Conservation (phyloP, 305 asterid species). For the Rubia tinctorum region DNA sequence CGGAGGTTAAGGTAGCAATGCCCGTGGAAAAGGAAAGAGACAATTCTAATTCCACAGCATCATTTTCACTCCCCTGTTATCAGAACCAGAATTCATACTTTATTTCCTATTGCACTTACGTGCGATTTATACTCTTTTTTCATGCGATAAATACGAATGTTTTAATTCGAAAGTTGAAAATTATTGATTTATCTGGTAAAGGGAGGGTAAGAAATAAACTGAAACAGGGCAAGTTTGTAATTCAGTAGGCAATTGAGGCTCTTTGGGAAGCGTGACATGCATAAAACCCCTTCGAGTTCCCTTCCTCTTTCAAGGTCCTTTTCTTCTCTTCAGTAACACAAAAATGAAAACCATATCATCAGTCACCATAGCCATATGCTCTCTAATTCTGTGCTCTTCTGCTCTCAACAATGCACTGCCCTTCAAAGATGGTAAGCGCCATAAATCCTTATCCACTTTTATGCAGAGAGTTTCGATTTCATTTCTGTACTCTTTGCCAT, state of each 20-base stretch:
- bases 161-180: background rate
- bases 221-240: slow-evolving; percentile 38
- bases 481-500: too few relatives aligned
- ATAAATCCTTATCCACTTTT: background rate
- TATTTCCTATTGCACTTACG: background rate
- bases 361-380: slow-evolving; percentile 22
- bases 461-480: too few relatives aligned
- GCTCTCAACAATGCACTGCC: slow-evolving; percentile 42
- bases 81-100: too few relatives aligned
- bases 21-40: slow-evolving; percentile 3
- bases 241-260: slow-evolving; percentile 31
- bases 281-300: slow-evolving; percentile 44
- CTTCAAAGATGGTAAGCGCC: slow-evolving; percentile 62
- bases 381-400: slow-evolving; percentile 47
- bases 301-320: background rate
- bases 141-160: background rate
- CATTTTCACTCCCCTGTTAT: background rate
- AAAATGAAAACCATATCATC: slow-evolving; percentile 26
- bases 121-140: background rate
- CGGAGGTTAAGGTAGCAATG: slow-evolving; percentile 4
- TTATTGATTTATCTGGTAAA: too few relatives aligned
- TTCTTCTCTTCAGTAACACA: background rate
- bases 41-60: background rate
- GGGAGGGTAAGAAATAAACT: background rate
- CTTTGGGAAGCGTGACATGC: slow-evolving; percentile 39